Percentiles rank a stretch among this genome's conserved stretches.
phyloP scores from a whole-genome alignment of 148 eudicot genomes.

The Beta vulgaris region DNA sequence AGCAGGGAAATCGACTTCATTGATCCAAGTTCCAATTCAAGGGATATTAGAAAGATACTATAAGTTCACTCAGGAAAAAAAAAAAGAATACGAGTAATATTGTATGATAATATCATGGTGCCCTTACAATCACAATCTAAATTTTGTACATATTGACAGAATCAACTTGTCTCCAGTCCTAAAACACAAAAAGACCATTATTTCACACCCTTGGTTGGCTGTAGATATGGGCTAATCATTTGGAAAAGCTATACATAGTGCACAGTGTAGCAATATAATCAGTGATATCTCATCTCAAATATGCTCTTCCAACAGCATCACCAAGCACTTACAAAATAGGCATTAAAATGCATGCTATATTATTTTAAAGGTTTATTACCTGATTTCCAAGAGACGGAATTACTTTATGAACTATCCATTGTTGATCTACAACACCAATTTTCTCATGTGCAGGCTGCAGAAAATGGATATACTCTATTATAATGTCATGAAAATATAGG shows the following conservation, averaged over 20 bases:
- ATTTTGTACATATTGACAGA: neutral
- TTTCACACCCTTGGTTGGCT: neutral
- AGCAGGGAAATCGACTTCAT: neutral
- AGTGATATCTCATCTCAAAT: neutral
- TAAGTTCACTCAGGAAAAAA: no score
- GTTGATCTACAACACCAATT: conserved; percentile 84
- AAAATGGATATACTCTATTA: neutral
- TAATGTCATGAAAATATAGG: neutral
- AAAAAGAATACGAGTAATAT: no score
- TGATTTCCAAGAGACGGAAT: conserved; percentile 78
- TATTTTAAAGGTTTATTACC: conserved; percentile 28
- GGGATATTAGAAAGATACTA: neutral
- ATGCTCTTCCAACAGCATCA: neutral
- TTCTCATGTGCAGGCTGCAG: conserved; percentile 90
- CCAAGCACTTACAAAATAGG: neutral
- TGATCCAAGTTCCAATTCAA: neutral
- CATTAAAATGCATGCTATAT: neutral
- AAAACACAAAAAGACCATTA: neutral
- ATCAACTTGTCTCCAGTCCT: neutral
- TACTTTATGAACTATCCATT: conserved; percentile 78
- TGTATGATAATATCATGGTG: no score
- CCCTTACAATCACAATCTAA: no score
- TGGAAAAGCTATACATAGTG: neutral
- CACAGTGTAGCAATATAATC: no score
- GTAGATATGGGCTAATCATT: neutral